These are phyloP conservation scores for Paracoccidioides lutzii DNA, from an alignment of 2,329 filamentous ascomycete species.

Conservation along the genomic window DNA sequence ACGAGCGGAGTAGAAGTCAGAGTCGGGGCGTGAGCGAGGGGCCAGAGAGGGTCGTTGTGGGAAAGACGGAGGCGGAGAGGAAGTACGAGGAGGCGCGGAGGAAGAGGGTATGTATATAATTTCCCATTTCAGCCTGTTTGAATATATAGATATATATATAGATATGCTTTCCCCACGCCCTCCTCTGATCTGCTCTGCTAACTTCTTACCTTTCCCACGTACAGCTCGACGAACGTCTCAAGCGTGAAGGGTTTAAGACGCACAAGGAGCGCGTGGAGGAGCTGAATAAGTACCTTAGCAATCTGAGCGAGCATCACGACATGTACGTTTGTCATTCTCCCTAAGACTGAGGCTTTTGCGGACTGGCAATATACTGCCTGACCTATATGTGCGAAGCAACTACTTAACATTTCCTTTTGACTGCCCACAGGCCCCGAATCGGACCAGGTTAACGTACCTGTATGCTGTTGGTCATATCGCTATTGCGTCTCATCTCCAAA, in stretches of 20 bases:
- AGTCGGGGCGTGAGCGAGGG: conserved; percentile 14
- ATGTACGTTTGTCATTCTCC: conserved; percentile 46
- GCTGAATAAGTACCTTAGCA: conserved; percentile 83
- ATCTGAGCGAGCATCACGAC: conserved; percentile 91
- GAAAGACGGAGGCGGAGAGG: conserved; percentile 75
- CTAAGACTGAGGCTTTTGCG: neutral
- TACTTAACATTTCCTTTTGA: neutral
- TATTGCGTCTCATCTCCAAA: too few species aligned
- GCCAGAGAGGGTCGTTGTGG: conserved; percentile 22
- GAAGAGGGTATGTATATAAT: conserved; percentile 53
- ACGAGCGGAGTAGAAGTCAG: conserved; percentile 6
- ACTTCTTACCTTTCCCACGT: conserved; percentile 5
- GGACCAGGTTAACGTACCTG: conserved; percentile 23
- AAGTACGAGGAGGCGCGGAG: conserved; percentile 67
- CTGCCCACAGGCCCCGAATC: conserved; percentile 14
- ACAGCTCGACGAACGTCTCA: conserved; percentile 68
- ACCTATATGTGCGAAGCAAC: neutral
- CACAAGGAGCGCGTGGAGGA: conserved; percentile 96
- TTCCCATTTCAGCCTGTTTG: neutral
- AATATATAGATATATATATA: neutral
- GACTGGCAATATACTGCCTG: neutral
- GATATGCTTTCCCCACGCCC: too few species aligned
- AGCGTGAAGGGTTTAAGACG: conserved; percentile 80
- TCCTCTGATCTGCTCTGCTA: neutral
- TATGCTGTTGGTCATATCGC: neutral